Evolutionary conservation across 169 alveolate genomes (phyloP), one percentile per base, ranked within the genome.

Genomic region (Cryptosporidium muris): DNA sequence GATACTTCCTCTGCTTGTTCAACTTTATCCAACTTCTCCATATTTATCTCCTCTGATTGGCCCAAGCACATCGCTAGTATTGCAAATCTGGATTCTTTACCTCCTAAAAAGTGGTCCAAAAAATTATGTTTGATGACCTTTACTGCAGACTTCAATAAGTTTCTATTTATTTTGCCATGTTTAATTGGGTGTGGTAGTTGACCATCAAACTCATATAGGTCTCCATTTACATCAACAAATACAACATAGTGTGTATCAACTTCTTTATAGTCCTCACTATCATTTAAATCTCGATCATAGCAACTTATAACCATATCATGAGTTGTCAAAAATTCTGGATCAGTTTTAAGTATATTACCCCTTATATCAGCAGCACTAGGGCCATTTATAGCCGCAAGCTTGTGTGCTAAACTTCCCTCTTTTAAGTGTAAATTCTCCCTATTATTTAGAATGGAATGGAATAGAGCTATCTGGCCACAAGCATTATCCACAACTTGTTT

Each of bases 361-460:
- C 66, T 67, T 56, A 14, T 11, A 38, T 1, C n/a, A 0, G 82
- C 16, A 38, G 42, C 11, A 56, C 54, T 53, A 2, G 2, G 45
- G 42, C 56, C 43, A 5, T 56, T 54, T n/a, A 67, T 3, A 53
- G 49, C 42, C 40, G 36, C 11, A 5, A 67, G 14, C 38, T 16
- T 45, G 45, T 51, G 38, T 8, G 54, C 54, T 9, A 67, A 51
- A n/a, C 82, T 67, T 14, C 45, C 66, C 5, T 67, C 54, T 56
- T 51, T n/a, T 3, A 67, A 34, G 14, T 67, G 43, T 5, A 67
- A 53, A 6, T 36, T 1, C 7, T 67, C 12, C n/a, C 5, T n/a
- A 52, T 66, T 66, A 51, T 67, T 53, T 34, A 67, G n/a, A 34
- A 67, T 38, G 34, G 82, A 67, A 38, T 67, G 66, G 12, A 67